Percentiles rank a stretch among this genome's conserved stretches.
Conservation (phyloP, 306 rosid genomes). For the Fragaria ananassa region DNA sequence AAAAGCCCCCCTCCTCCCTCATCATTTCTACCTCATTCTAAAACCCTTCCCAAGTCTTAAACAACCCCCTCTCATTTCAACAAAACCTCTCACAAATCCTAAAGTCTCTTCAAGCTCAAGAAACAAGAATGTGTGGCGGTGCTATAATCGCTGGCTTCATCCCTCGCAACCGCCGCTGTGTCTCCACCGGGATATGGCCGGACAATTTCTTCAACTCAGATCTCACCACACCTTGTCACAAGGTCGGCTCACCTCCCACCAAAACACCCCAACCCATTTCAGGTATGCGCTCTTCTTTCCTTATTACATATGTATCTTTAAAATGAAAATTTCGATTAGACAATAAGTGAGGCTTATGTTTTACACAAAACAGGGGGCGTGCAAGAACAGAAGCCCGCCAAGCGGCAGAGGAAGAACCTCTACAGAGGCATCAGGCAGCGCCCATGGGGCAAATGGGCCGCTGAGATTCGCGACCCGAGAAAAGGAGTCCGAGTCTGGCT, state of each 20-base stretch:
- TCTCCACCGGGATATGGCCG: constrained; percentile 58
- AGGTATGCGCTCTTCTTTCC: constrained; percentile 27
- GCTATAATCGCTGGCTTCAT: constrained; percentile 63
- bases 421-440: constrained; percentile 94
- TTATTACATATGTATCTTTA: too few relatives aligned
- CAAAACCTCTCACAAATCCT: neutral
- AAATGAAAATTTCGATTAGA: neutral
- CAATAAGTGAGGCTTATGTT: constrained; percentile 8
- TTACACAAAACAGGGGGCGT: constrained; percentile 34
- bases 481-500: constrained; percentile 96
- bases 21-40: neutral
- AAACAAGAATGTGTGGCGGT: constrained; percentile 78
- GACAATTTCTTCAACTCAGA: constrained; percentile 20
- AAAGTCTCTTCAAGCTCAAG: neutral
- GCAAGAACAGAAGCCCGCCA: constrained; percentile 52
- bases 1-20: constrained; percentile 24
- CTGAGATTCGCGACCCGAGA: constrained; percentile 91
- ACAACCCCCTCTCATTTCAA: constrained; percentile 2
- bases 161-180: constrained; percentile 54
- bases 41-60: neutral
- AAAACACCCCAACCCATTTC: constrained; percentile 38
- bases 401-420: constrained; percentile 78
- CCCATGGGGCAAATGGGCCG: constrained; percentile 98
- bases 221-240: neutral
- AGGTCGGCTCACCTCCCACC: constrained; percentile 13